Percentiles rank a stretch among this genome's conserved stretches.
Conservation (phyloP, 148 eudicot species). For the Vaccinium macrocarpon region DNA sequence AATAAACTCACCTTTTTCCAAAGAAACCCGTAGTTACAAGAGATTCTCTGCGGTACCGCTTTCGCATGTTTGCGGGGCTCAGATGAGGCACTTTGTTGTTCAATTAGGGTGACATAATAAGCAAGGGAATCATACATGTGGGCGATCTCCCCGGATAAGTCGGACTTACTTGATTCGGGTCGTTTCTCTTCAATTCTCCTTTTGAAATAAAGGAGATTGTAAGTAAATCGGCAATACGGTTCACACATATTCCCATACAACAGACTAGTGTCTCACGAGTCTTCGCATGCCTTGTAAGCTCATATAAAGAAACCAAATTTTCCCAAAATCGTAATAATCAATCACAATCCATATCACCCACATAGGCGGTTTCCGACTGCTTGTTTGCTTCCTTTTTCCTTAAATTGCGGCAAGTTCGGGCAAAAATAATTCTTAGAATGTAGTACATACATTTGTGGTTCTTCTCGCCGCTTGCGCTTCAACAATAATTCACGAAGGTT, state of each 20-base stretch:
- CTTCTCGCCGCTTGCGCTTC: slow-evolving; percentile 51
- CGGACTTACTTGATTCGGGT: slow-evolving; percentile 21
- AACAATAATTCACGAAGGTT: slow-evolving; percentile 59
- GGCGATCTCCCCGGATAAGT: slow-evolving; percentile 27
- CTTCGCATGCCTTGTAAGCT: slow-evolving; percentile 60
- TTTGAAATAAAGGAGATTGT: slow-evolving; percentile 28
- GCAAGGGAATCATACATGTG: slow-evolving; percentile 44
- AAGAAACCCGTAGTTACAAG: slow-evolving; percentile 80
- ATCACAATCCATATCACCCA: slow-evolving; percentile 59
- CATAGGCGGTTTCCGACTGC: slow-evolving; percentile 25
- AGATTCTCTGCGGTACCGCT: slow-evolving; percentile 84
- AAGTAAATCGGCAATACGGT: slow-evolving; percentile 35
- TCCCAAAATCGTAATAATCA: slow-evolving; percentile 68
- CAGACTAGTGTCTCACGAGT: slow-evolving; percentile 63
- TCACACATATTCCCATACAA: slow-evolving; percentile 58
- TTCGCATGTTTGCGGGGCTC: slow-evolving; percentile 74
- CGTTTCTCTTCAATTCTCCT: slow-evolving; percentile 4
- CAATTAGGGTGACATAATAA: slow-evolving; percentile 53
- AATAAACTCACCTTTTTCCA: slow-evolving; percentile 56
- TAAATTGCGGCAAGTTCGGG: slow-evolving; percentile 58
- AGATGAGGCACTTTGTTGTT: slow-evolving; percentile 65
- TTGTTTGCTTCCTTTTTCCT: slow-evolving; percentile 25
- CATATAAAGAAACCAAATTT: slow-evolving; percentile 55
- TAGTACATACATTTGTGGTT: slow-evolving; percentile 71
- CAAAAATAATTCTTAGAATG: slow-evolving; percentile 70